Evolutionary conservation across 2,329 filamentous ascomycete species (phyloP), one percentile per base, ranked within the genome.

Genomic region (Tolypocladium tundrense): DNA sequence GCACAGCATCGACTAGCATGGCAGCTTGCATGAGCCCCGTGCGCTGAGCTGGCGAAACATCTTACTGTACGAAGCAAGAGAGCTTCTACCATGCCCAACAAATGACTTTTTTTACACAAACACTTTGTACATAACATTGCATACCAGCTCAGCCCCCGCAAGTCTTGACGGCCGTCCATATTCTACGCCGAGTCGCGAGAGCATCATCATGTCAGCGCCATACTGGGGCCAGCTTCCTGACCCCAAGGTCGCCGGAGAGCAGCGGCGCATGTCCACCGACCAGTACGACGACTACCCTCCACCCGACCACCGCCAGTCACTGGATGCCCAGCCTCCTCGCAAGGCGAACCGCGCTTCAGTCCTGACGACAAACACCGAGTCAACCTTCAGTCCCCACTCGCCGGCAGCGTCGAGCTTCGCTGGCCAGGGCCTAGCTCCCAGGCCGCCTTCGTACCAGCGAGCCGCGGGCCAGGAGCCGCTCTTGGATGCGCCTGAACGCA

Each of bases 141-240:
- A 21, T 21, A 37, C 48, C 31, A n/a, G 4, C 48, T 35, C 14
- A 2, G 27, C 27, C 27, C 16, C 33, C 16, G 48, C 48, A 52
- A 10, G 3, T 52, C 19, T 21, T 37, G 21, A 52, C 31, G 11
- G 19, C n/a, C 48, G 19, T 35, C 27, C 9, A 33, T 33, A 33
- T 11, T 4, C 31, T 52, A 14, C 11, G 10, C 48, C 33, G 16
- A 33, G 7, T 14, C 19, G 33, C 48, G 56, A 54, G 42, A 53
- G 53, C 51, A 40, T 39, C 65, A 66, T 68, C 69, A 80, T 80
- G 77, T 72, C 77, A 57, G 65, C 78, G 59, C 77, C 79, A 43
- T 85, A 84, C 73, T 84, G 82, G 82, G 81, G 81, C 68, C 72
- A 82, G 67, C 73, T 85, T 61, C 81, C 82, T 60, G 70, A 75